Base-by-base conservation (phyloP, 2,329 filamentous ascomycete species). In the Trichoderma oligosporum region DNA sequence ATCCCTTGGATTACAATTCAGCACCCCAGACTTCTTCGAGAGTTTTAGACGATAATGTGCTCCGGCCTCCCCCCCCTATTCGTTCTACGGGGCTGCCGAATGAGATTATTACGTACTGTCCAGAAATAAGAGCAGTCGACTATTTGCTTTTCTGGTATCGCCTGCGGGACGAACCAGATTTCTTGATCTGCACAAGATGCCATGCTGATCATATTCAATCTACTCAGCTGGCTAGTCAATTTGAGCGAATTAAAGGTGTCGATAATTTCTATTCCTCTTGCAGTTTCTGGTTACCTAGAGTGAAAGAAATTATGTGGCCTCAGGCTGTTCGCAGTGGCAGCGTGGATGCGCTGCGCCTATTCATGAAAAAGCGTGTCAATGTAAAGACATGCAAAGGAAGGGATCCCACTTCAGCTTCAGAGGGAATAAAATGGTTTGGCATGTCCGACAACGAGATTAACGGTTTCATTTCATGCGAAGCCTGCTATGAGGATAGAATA, bases 101-200 rank as follows among this genome's bases (percentile, higher is more conserved):
- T 9, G 64, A 69, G 2, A 47, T 63, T 1, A 53, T 70, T 0
- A 60, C 62, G 3, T 66, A 62, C 11, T 74, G 71, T 22, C 67
- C 71, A 1, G 65, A 68, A 33, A 18, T 45, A 1, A 65, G 70
- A 12, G 16, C 47, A 0, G 59, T 73, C 0, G 60, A 62, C 18
- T 73, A 72, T 38, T 57, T 62, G 0, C 61, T 69, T 0, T 65
- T 65, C n/a, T 74, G 71, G 68, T 70, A 73, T 45, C 64, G 61
- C 1, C 46, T 68, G 1, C 56, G 60, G 2, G 63, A 66, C 3
- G 31, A 64, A 2, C 67, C 71, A 0, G 61, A 66, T 1, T 75
- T 70, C 22, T 56, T 70, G 3, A 65, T 77, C 31, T 79, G 76
- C 60, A 74, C 73, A 1, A 64, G 68, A 20, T 79, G 76, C 60